These are phyloP conservation scores for Zostera marina DNA, from an alignment of 116 monocot genomes.

Conservation along the genomic window DNA sequence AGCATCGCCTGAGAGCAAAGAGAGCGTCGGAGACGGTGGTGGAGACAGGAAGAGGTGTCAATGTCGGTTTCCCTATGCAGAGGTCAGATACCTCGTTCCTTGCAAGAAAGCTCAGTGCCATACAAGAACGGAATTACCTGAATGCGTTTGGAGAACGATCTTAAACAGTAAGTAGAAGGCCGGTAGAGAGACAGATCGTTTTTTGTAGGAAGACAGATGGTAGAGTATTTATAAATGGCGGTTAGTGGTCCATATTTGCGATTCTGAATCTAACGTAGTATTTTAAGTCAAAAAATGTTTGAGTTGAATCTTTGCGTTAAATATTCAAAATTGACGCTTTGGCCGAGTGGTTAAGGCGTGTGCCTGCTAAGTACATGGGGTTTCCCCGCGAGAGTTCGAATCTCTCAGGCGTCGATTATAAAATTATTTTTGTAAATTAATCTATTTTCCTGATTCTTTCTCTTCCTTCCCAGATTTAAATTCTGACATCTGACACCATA, in stretches of 20 bases:
- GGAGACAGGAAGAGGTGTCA: slow-evolving; percentile 34
- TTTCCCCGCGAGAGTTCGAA: slow-evolving; percentile 99
- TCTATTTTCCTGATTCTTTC: too few relatives aligned
- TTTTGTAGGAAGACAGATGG: background rate
- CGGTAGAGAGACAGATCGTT: background rate
- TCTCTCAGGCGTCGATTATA: slow-evolving; percentile 7
- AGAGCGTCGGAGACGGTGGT: slow-evolving; percentile 56
- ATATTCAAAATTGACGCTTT: slow-evolving; percentile 48
- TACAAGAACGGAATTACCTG: slow-evolving; percentile 16
- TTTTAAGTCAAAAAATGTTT: too few relatives aligned
- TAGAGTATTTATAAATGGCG: background rate
- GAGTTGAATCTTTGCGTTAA: too few relatives aligned
- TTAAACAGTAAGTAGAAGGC: background rate
- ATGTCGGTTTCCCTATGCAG: slow-evolving; percentile 86
- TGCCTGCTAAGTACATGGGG: slow-evolving; percentile 99
- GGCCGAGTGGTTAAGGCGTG: slow-evolving; percentile 99
- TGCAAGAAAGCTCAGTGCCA: slow-evolving; percentile 61
- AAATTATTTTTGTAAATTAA: too few relatives aligned
- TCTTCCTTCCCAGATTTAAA: too few relatives aligned
- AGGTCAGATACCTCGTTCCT: slow-evolving; percentile 67
- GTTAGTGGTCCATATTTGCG: background rate
- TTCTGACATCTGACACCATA: too few relatives aligned
- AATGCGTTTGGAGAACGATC: background rate
- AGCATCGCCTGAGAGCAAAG: slow-evolving; percentile 19
- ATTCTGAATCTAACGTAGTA: too few relatives aligned